Base-by-base conservation (phyloP, 2,329 filamentous ascomycete species). In the Aspergillus jensenii region DNA sequence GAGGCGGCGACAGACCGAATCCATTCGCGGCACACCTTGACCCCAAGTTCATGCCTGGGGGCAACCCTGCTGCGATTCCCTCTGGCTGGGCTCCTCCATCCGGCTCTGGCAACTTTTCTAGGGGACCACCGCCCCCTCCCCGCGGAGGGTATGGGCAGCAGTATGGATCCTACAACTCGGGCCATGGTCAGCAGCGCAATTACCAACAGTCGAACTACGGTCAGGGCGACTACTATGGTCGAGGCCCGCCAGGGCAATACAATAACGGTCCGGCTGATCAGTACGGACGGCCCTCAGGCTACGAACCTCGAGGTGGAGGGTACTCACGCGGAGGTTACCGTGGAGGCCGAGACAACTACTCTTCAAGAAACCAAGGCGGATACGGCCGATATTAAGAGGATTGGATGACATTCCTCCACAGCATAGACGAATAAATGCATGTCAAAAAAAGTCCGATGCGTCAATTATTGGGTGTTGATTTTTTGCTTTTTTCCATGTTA, bases 1-100 rank as follows among this genome's bases (percentile, higher is more conserved):
- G 19, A 21, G 84, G 61, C 87, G 35, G 23, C 14, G 76, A 56
- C n/a, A 40, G 52, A 25, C 71, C 75, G 21, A 80, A 80, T 60
- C 78, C 78, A 14, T 79, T 79, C 53, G 78, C 78, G 19, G 78
- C 78, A n/a, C 77, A 79, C 60, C 69, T 80, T 35, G 75, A 79
- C 59, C 77, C 77, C 25, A 74, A 69, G 43, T 79, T 78, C 58
- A 68, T 69, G 52, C 68, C 72, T n/a, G 67, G 69, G 5, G 65
- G 65, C 12, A 70, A 69, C 52, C 58, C 65, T 51, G 67, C 67
- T 41, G 66, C 66, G 12, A 71, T 73, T 60, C 68, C 75, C 31
- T 67, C 70, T 19, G 71, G 73, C 11, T 75, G 71, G 68, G 65
- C 64, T 45, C 72, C 73, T 44, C 73, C 72, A 15, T 64, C 65